Conservation (phyloP, 768 basidiomycete species). For the Lentinula raphanica region DNA sequence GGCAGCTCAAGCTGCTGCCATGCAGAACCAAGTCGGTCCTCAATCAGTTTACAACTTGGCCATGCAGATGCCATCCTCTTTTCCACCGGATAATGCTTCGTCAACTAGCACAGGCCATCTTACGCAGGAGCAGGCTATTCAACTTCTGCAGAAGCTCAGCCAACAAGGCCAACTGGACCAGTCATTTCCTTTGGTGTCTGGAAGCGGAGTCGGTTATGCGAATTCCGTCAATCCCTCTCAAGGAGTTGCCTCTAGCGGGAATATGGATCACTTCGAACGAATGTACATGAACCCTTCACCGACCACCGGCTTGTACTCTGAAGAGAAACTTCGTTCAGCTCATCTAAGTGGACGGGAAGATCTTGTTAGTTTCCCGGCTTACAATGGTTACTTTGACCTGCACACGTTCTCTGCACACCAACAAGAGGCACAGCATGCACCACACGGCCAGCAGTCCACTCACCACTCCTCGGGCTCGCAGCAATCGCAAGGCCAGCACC, state of each 20-base stretch:
- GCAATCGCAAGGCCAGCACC: not conserved
- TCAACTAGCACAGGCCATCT: constrained; percentile 28
- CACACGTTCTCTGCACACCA: constrained; percentile 7
- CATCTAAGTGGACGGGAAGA: constrained; percentile 12
- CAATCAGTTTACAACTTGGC: not conserved
- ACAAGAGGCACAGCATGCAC: not conserved
- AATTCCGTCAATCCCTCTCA: not conserved
- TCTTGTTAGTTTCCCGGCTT: not conserved
- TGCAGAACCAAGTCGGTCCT: constrained; percentile 37
- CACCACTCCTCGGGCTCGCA: not conserved
- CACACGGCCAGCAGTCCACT: not conserved
- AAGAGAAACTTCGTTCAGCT: constrained; percentile 15
- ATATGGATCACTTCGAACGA: not conserved
- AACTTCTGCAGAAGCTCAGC: constrained; percentile 54
- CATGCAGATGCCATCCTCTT: constrained; percentile 8
- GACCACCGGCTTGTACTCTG: constrained; percentile 8
- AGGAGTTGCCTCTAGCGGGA: not conserved
- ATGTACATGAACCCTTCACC: constrained; percentile 13
- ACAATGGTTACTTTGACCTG: constrained; percentile 7
- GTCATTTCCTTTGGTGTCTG: not conserved
- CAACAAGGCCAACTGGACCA: constrained; percentile 32
- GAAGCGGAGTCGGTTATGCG: not conserved
- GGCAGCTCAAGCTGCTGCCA: constrained; percentile 69
- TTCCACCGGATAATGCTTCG: constrained; percentile 9
- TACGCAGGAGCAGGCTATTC: constrained; percentile 59